A percentile compares a stretch with the other conserved stretches of the same genome.
These are phyloP conservation scores for Haplosporangium gracile DNA, from an alignment of 192 early-diverging fungal species.

Conservation along the genomic window DNA sequence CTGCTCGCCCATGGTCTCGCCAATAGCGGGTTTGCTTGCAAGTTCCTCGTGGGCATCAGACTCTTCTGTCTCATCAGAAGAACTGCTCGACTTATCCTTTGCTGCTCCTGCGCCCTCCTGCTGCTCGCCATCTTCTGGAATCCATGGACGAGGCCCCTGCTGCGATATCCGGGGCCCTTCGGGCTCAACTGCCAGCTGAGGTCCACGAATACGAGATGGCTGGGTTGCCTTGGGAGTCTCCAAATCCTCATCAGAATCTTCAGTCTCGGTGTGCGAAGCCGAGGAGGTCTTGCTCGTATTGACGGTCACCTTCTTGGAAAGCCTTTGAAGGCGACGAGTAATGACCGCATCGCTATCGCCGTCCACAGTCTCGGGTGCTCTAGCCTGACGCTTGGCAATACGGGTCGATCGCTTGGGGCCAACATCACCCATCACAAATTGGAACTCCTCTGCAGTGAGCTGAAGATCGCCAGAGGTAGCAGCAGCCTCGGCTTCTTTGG, in stretches of 20 bases:
- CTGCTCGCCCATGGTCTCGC: constrained; percentile 44
- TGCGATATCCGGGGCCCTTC: constrained; percentile 35
- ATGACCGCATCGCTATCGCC: constrained; percentile 10
- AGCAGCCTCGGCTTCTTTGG: background rate
- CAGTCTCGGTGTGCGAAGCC: constrained; percentile 3
- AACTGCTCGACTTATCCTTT: background rate
- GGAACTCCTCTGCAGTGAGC: constrained; percentile 47
- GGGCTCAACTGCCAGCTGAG: constrained; percentile 17
- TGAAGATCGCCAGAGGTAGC: background rate
- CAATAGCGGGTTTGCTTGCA: constrained; percentile 13
- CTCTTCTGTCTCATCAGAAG: background rate
- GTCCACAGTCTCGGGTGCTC: constrained; percentile 45
- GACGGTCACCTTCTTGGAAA: constrained; percentile 15
- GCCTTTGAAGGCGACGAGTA: constrained; percentile 13
- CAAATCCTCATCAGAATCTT: constrained; percentile 34
- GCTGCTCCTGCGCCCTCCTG: background rate
- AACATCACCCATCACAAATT: constrained; percentile 52
- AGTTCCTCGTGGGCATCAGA: constrained; percentile 39
- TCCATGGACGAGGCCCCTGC: constrained; percentile 52
- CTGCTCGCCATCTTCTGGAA: constrained; percentile 13
- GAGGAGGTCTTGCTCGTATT: constrained; percentile 13
- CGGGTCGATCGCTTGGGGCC: constrained; percentile 45
- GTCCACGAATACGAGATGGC: constrained; percentile 37
- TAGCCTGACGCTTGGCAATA: constrained; percentile 29
- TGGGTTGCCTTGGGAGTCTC: constrained; percentile 38